Percentiles rank a stretch among this genome's conserved stretches.
Evolutionary conservation across 2,329 filamentous ascomycete genomes (phyloP).

Genomic region (Macrophomina pseudophaseolina): DNA sequence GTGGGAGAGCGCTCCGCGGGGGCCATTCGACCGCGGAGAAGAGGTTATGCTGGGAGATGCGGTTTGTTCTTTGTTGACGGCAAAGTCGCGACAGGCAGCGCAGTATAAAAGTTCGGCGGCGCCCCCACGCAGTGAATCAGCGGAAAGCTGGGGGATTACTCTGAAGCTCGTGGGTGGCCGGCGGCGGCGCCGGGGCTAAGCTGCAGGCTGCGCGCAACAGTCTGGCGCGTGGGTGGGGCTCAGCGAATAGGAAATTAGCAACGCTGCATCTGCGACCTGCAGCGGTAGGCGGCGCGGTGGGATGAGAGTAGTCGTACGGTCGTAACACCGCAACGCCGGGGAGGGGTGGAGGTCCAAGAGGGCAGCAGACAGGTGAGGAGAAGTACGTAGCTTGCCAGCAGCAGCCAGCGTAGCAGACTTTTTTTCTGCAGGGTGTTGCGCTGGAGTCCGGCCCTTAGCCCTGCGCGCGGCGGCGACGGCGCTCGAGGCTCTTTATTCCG

Average conservation of each 20-base stretch:
- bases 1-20: conserved; percentile 45
- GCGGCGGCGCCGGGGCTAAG: conserved; percentile 17
- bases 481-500: conserved; percentile 19
- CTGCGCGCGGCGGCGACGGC: conserved; percentile 5
- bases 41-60: neutral
- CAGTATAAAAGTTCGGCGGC: conserved; percentile 30
- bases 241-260: conserved; percentile 18
- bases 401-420: conserved; percentile 4
- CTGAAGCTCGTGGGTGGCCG: conserved; percentile 19
- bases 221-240: conserved; percentile 16
- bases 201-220: conserved; percentile 13
- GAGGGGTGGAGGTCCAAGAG: conserved; percentile 6
- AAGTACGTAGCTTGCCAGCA: neutral
- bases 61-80: conserved; percentile 36
- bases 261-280: conserved; percentile 9
- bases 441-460: neutral
- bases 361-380: neutral
- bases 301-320: conserved; percentile 16
- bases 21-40: conserved; percentile 41
- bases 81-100: conserved; percentile 32
- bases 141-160: conserved; percentile 24
- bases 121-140: conserved; percentile 23
- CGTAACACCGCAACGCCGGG: conserved; percentile 1
- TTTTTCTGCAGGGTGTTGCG: conserved; percentile 21
- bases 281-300: conserved; percentile 16